Conservation (phyloP, 805 yeast species). For the Spathaspora boniae region DNA sequence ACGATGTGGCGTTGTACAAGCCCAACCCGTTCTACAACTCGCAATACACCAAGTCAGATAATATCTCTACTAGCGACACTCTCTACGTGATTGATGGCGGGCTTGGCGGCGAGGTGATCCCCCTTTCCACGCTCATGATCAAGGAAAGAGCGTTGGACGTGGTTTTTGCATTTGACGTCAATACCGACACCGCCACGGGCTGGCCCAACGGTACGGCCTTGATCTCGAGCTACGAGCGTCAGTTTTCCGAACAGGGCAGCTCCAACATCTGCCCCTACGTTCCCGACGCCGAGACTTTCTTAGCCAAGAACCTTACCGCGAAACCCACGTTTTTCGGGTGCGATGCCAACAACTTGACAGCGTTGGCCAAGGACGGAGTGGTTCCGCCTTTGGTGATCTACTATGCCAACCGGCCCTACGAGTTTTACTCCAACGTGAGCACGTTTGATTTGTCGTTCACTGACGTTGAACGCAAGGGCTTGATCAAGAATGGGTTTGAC, state of each 20-base stretch:
- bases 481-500: conserved; percentile 75
- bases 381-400: conserved; percentile 82
- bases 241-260: conserved; percentile 29
- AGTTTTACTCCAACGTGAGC: conserved; percentile 66
- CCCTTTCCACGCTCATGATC: conserved; percentile 30
- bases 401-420: conserved; percentile 67
- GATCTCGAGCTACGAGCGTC: conserved; percentile 31
- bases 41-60: conserved; percentile 24
- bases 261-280: conserved; percentile 34
- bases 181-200: conserved; percentile 21
- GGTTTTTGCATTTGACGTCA: conserved; percentile 36
- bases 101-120: conserved; percentile 33
- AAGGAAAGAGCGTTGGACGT: conserved; percentile 33
- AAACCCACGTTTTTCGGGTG: conserved; percentile 85
- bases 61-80: conserved; percentile 15
- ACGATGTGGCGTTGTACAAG: conserved; percentile 34
- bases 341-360: conserved; percentile 59
- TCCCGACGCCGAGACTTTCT: conserved; percentile 32
- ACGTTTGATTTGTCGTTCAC: conserved; percentile 65
- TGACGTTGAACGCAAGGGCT: conserved; percentile 50
- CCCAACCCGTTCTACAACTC: conserved; percentile 38
- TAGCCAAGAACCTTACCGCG: conserved; percentile 42
- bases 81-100: conserved; percentile 41
- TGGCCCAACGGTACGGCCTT: conserved; percentile 37
- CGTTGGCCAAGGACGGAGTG: conserved; percentile 41